Evolutionary conservation across 2,329 filamentous ascomycete genomes (phyloP), one percentile per base, ranked within the genome.

Genomic region (Clarireedia hainanense): DNA sequence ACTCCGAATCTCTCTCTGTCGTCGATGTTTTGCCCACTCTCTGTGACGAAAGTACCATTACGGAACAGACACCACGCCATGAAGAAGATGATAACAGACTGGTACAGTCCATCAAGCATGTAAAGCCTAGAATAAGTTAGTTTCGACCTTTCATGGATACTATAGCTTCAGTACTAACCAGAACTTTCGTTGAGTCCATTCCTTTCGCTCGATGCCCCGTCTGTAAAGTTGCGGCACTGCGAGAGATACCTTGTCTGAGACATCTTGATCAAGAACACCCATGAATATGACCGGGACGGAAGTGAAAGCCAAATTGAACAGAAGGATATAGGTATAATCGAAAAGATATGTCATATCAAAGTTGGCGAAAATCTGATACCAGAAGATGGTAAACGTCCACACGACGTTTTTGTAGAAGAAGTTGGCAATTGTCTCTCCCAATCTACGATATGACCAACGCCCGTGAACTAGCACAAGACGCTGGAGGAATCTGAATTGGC

Each of bases 361-460:
- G 73, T 95, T 87, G 76, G 88, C 90, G 73, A 88, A 99, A 54
- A 96, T 89, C 70, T 95, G 91, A 73, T 89, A 99, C 92, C 92
- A 97, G 79, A 97, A 96, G 57, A 99, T 88, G 45, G 87, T 82
- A 68, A 96, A 92, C 0, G 90, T 94, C 94, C 94, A 99, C 52
- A 97, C 87, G 73, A 99, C 88, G 76, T 97, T 99, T 86, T 99
- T 99, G 83, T 97, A 99, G 78, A 99, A 99, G 79, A 99, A 99
- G 72, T 99, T 99, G 71, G 91, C 90, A 67, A 95, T 96, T 47
- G 86, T 89, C 75, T 99, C 94, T 30, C 87, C 90, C 70, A 99
- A 76, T 65, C 94, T 84, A 52, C 92, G 83, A 74, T 99, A 99
- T n/a, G 91, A 96, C 89, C 91, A 96, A 57, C 91, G 83, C 57